Base-by-base conservation (phyloP, 2,329 filamentous ascomycete species). In the Thielaviopsis punctulata region DNA sequence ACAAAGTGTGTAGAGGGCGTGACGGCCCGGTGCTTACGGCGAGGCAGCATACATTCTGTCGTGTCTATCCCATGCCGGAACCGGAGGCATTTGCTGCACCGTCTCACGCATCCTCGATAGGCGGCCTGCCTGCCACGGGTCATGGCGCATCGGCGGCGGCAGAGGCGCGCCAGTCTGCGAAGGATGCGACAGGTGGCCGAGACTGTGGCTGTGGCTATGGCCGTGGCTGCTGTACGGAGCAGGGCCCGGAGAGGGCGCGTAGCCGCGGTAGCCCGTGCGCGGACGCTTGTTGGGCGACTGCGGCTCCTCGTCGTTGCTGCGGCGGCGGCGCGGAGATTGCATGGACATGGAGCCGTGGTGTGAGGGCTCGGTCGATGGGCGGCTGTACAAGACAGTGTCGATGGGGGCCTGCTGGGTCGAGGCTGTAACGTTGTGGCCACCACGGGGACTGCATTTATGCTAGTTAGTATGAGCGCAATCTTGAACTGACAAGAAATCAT, bases 381-480 rank as follows among this genome's bases (percentile, higher is more conserved):
- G 49, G 9, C 45, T 30, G 19, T 36, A 51, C n/a, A 21, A 44
- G n/a, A 22, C 8, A 10, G 43, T n/a, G 39, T 51, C 49, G n/a
- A 45, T 43, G 5, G 43, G 12, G 27, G 70, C 67, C 2, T 72
- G 67, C 3, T 73, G 70, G 19, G 73, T 69, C 2, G 72, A 70
- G 1, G 76, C 75, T 3, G 75, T 77, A 2, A 70, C 71, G 56
- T 75, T 78, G 58, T 77, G 73, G 9, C 75, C 75, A 44, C 76
- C 76, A 58, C 76, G 69, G 18, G 76, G 76, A 52, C 75, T 79
- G 56, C n/a, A n/a, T n/a, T n/a, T 19, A 36, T 25, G 15, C 21
- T 8, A 22, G 12, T 55, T 47, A 43, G 52, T 58, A 13, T 58
- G 52, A 41, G 48, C 61, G 50, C 60, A 58, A 33, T 18, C 6